Evolutionary conservation across 352 stramenopile species (phyloP).

Genomic region (Globisporangium megalacanthum): DNA sequence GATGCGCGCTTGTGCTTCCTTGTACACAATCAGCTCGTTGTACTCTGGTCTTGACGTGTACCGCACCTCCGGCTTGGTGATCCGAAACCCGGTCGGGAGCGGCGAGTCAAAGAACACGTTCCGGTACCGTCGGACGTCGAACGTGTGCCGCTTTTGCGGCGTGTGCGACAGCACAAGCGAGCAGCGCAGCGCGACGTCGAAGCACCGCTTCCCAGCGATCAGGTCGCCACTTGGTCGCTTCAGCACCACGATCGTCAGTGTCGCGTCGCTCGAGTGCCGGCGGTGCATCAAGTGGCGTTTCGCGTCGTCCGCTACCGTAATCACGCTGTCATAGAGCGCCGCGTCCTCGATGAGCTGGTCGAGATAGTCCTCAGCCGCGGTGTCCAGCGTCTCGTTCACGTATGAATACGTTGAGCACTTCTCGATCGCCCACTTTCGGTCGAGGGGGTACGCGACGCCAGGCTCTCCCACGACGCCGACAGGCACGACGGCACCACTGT

Average conservation of each 20-base stretch:
- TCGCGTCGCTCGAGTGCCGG: not conserved
- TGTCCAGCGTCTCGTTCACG: not conserved
- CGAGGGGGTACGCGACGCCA: conserved; percentile 4
- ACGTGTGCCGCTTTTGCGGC: not conserved
- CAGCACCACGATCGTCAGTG: not conserved
- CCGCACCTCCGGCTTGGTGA: not conserved
- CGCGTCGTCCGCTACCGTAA: not conserved
- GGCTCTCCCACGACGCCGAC: not conserved
- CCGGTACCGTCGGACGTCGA: conserved; percentile 3
- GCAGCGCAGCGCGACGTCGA: conserved; percentile 1
- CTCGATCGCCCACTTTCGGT: conserved; percentile 1
- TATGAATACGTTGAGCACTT: not conserved
- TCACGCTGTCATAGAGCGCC: not conserved
- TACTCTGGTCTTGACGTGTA: conserved; percentile 16
- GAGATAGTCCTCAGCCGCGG: not conserved
- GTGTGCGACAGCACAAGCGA: not conserved
- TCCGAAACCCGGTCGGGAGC: conserved; percentile 1
- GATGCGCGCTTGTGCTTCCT: conserved; percentile 63
- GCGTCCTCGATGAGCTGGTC: not conserved
- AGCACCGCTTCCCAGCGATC: not conserved
- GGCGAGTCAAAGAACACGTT: conserved; percentile 1
- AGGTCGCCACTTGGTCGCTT: not conserved
- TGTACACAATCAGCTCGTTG: conserved; percentile 73
- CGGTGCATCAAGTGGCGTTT: not conserved
- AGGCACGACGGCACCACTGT: conserved; percentile 1